These are phyloP conservation scores for Phytopythium chamaehyphon DNA, from an alignment of 352 stramenopile species.

Conservation along the genomic window DNA sequence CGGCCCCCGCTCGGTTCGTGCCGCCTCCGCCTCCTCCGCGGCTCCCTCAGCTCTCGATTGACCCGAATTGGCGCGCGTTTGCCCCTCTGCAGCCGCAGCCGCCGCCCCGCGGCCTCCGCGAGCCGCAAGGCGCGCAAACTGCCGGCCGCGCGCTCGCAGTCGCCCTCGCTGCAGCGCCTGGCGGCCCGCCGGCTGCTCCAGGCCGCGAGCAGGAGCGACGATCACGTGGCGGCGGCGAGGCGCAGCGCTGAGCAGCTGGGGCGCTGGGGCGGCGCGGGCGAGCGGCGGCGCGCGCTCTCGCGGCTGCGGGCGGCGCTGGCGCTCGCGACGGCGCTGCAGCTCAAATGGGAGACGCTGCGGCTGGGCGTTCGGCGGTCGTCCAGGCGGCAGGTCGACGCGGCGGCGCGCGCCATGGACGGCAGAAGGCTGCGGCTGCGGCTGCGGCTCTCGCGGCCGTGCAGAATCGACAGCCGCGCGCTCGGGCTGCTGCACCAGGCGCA, in stretches of 20 bases:
- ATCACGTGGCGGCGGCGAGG: too few relatives aligned
- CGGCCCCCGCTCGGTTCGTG: too few relatives aligned
- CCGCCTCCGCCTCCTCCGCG: too few relatives aligned
- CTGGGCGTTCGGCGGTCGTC: not conserved
- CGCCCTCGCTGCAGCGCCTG: slow-evolving; percentile 1
- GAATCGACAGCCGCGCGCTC: not conserved
- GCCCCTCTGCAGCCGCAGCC: too few relatives aligned
- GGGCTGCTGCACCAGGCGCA: not conserved
- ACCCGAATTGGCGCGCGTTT: too few relatives aligned
- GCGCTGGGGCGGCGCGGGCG: not conserved
- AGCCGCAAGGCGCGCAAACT: too few relatives aligned
- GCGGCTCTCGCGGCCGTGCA: not conserved
- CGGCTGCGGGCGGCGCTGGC: slow-evolving; percentile 1
- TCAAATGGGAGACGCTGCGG: not conserved
- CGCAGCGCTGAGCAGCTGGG: too few relatives aligned
- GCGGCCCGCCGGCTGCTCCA: not conserved
- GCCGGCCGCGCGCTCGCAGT: not conserved
- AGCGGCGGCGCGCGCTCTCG: not conserved
- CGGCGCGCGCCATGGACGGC: not conserved
- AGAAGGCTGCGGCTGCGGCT: too few relatives aligned
- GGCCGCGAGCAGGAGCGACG: not conserved
- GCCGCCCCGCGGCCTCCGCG: too few relatives aligned
- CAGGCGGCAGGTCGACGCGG: slow-evolving; percentile 2
- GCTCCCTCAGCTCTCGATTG: too few relatives aligned
- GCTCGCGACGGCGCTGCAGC: slow-evolving; percentile 4